Evolutionary conservation across 1,284 basidiomycete genomes (phyloP), one percentile per base, ranked within the genome.

Genomic region (Rhodotorula sp.): DNA sequence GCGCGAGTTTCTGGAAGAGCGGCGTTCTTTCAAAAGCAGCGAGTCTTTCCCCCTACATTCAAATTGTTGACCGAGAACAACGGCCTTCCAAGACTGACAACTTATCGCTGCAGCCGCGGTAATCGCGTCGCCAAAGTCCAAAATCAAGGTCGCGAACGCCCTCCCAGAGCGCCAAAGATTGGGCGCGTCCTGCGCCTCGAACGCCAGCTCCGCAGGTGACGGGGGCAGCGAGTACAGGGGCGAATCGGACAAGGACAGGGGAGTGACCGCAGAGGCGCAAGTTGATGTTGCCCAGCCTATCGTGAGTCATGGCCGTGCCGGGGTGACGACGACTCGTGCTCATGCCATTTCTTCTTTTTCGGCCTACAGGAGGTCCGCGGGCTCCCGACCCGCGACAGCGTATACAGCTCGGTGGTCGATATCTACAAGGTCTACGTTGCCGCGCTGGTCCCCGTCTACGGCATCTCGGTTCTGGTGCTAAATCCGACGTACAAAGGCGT

Each of bases 361-460:
- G 18, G 23, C 20, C 20, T 5, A 18, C 49, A 51, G 49, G 20
- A 18, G 49, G 49, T 21, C 49, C 49, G 20, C 23, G 49, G 49
- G 23, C 49, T 51, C 20, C 49, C 49, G 20, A 51, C 49, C 7
- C 3, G 49, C 12, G 8, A 34, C 14, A 14, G 12, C 8, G 21
- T 43, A 15, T 60, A 26, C 59, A 12, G n/a, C 10, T 29, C 46
- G 0, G 2, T 8, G 15, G 47, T 14, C 23, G 3, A 46, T 3
- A 46, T 34, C n/a, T 60, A 47, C 59, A 12, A 29, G 6, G 59
- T 46, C 26, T 60, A 48, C 59, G 59, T 48, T 23, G 14, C 10
- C 20, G 59, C 59, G 46, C 23, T 60, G 16, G 59, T 60, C 14
- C 59, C 59, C n/a, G 46, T 60, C 16, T 60, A 47, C 46, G 59